Base-by-base conservation (phyloP, 805 yeast species). In the Crinitomyces ghanaensis region DNA sequence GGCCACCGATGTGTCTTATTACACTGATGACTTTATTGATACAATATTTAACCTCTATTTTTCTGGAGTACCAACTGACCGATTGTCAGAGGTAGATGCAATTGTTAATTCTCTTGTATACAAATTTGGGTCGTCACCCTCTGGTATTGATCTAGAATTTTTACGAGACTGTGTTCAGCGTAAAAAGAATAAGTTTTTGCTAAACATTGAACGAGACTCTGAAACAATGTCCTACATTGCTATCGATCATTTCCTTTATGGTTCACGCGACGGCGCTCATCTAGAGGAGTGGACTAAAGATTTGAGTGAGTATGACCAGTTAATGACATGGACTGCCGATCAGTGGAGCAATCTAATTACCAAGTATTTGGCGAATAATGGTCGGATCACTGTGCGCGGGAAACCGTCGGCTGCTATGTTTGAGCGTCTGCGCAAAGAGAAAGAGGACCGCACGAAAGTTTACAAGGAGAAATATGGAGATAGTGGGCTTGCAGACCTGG, bases 221-320 rank as follows among this genome's bases (percentile, higher is more conserved):
- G 69, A 69, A 17, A 59, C 65, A 4, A 61, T 85, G 34, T 68
- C 84, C 0, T 70, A 69, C 28, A 63, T 75, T 38, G 84, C 85
- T 5, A 78, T 84, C 33, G 65, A 66, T 24, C 93, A 83, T 46
- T 88, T 84, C 53, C 50, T 84, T 6, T 91, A 88, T 49, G 94
- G 95, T 31, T 62, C 72, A 30, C 45, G 54, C 2, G 74, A 72
- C 36, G 81, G 81, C 2, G 53, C 68, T 5, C 73, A 74, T 34
- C 59, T 88, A 38, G 55, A 60, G 2, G 53, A 55, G n/a, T 70
- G 78, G 66, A 43, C 72, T 16, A 66, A 69, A 39, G 64, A 68
- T 32, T 56, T 82, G 32, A 46, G 56, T 6, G 91, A 79, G 40
- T 83, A 68, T 52, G 77, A 74, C 14, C 59, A 42, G 35, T 62